A percentile compares a stretch with the other conserved stretches of the same genome.
Evolutionary conservation across 1,284 basidiomycete genomes (phyloP).

Genomic region (Wolfiporia cocos): DNA sequence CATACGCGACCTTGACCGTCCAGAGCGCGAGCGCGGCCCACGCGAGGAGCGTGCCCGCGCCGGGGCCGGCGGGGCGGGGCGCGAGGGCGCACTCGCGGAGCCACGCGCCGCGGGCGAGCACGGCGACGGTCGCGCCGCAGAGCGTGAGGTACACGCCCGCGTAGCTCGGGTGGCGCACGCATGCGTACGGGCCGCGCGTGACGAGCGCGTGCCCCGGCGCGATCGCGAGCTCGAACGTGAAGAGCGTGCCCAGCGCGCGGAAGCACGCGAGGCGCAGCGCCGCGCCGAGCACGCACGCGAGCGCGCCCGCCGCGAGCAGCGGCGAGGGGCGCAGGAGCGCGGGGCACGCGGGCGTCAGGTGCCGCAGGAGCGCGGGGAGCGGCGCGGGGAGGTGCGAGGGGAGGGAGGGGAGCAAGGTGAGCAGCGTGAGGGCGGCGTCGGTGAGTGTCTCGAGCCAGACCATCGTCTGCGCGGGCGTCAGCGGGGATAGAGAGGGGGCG

Average conservation of each 20-base stretch:
- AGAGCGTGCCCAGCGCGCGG: constrained; percentile 21
- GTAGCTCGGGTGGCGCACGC: constrained; percentile 26
- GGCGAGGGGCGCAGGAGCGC: constrained; percentile 8
- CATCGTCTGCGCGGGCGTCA: constrained; percentile 15
- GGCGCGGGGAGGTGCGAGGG: constrained; percentile 11
- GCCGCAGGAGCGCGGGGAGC: constrained; percentile 8
- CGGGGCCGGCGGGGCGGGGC: constrained; percentile 14
- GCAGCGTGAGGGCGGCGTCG: constrained; percentile 19
- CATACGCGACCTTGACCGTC: constrained; percentile 20
- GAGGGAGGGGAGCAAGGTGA: constrained; percentile 13
- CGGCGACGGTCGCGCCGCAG: constrained; percentile 18
- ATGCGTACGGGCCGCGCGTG: constrained; percentile 22
- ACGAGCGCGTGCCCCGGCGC: constrained; percentile 21
- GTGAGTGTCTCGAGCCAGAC: constrained; percentile 20
- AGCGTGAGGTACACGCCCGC: constrained; percentile 23
- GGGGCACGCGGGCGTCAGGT: constrained; percentile 7
- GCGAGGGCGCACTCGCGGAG: constrained; percentile 19
- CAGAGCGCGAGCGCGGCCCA: constrained; percentile 20
- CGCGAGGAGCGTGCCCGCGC: constrained; percentile 13
- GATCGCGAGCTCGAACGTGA: constrained; percentile 27
- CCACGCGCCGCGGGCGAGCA: constrained; percentile 21
- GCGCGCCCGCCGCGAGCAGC: constrained; percentile 16
- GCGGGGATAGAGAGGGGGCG: not conserved
- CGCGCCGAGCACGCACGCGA: constrained; percentile 13
- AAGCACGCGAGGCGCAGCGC: constrained; percentile 21